Base-by-base conservation (phyloP, 192 early-diverging fungal species). In the Coemansia sp. region DNA sequence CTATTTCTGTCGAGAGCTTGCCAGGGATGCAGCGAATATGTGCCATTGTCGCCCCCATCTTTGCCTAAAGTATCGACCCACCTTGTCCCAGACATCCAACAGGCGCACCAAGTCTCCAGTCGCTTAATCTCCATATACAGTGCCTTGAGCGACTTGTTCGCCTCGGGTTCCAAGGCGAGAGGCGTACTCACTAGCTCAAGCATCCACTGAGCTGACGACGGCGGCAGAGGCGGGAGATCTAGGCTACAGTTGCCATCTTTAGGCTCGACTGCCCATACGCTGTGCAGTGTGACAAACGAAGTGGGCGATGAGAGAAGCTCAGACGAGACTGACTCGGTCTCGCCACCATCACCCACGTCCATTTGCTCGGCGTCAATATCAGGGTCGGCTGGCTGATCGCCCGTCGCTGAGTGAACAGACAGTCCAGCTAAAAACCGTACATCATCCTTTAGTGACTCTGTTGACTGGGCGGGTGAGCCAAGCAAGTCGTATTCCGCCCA, bases 401-500 rank as follows among this genome's bases (percentile, higher is more conserved):
- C 11, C 3, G 50, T 32, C 3, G 50, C 50, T 53, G 50, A 13
- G 27, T 12, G 22, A 13, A 2, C 27, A 30, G 52, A 32, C 12
- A 53, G 52, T 13, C 52, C 52, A 53, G 52, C 11, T 15, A 53
- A 15, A 15, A 53, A 53, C 12, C 52, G 52, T 29, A 29, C 29
- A 13, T 53, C 52, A 4, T 41, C 39, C 16, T 56, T 30, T n/a
- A 66, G 13, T 11, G 50, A 0, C 30, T 58, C 45, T 29, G 52
- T 40, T 27, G 59, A 60, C 10, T 67, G 39, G 0, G 58, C 66
- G 10, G 71, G 68, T 2, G 74, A 76, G 10, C 80, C 80, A 11
- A 76, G 43, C 3, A 82, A 32, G 32, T 82, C 80, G 47, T 76
- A 82, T 53, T 82, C 80, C 13, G 69, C 68, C 80, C 80, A 82